phyloP scores from a whole-genome alignment of 2,329 filamentous ascomycete genomes.

The Penicillium sp. region DNA sequence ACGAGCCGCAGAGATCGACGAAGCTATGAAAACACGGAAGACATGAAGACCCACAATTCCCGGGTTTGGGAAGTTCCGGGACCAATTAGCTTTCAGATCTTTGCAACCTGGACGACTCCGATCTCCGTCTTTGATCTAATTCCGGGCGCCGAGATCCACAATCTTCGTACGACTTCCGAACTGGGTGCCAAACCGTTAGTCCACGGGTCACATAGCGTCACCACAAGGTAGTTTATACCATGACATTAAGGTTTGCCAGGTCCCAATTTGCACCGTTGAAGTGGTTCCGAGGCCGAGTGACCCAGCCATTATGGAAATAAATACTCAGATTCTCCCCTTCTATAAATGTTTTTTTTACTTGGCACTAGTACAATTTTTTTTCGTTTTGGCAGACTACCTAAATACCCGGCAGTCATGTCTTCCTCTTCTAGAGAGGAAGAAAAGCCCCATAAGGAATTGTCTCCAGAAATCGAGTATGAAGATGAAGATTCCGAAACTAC shows the following conservation, averaged over 20 bases:
- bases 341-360: background rate
- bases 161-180: background rate
- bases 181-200: background rate
- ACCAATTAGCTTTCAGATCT: background rate
- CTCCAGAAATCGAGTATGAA: background rate
- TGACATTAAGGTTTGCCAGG: background rate
- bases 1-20: background rate
- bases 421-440: background rate
- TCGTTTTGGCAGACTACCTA: background rate
- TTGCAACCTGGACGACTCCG: background rate
- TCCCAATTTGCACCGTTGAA: background rate
- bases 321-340: background rate
- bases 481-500: background rate
- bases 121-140: background rate
- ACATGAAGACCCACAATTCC: background rate
- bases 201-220: background rate
- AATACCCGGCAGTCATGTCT: background rate
- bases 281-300: background rate
- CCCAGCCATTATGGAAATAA: background rate
- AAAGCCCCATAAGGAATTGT: background rate
- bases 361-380: background rate
- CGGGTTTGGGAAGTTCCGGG: background rate
- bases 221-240: background rate
- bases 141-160: conserved; percentile 2
- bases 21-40: background rate